phyloP scores from a whole-genome alignment of 2,329 filamentous ascomycete genomes.

The Curvularia hawaiiensis region DNA sequence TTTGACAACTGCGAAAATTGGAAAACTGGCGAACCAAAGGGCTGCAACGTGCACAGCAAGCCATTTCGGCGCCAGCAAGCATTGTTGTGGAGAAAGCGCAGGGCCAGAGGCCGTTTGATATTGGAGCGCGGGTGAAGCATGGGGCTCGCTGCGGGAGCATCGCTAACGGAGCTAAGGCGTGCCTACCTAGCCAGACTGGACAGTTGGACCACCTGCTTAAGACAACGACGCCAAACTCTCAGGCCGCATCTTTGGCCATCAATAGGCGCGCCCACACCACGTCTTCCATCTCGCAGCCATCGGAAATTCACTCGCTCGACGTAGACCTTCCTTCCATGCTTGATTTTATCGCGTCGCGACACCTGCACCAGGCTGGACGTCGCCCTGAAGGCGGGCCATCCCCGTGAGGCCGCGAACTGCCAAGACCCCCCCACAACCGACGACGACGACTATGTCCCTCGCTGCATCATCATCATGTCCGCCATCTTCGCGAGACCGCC shows the following conservation, averaged over 20 bases:
- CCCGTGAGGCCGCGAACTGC: constrained; percentile 44
- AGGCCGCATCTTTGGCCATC: constrained; percentile 43
- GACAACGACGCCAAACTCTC: constrained; percentile 17
- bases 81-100: background rate
- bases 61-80: background rate
- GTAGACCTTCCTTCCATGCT: constrained; percentile 46
- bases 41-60: background rate
- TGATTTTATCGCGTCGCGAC: constrained; percentile 46
- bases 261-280: constrained; percentile 36
- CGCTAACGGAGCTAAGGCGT: constrained; percentile 17
- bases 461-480: constrained; percentile 44
- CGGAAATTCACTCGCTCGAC: constrained; percentile 33
- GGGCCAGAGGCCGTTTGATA: constrained; percentile 10
- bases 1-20: background rate
- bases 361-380: constrained; percentile 50
- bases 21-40: background rate
- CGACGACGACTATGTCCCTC: constrained; percentile 45
- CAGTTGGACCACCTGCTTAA: constrained; percentile 17
- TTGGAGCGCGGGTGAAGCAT: constrained; percentile 11
- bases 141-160: constrained; percentile 12
- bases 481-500: constrained; percentile 49
- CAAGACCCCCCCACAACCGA: constrained; percentile 42
- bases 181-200: constrained; percentile 16
- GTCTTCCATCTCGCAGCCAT: constrained; percentile 44
- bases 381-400: constrained; percentile 45